phyloP scores from a whole-genome alignment of 306 rosid species.

The Glycyrrhiza uralensis region DNA sequence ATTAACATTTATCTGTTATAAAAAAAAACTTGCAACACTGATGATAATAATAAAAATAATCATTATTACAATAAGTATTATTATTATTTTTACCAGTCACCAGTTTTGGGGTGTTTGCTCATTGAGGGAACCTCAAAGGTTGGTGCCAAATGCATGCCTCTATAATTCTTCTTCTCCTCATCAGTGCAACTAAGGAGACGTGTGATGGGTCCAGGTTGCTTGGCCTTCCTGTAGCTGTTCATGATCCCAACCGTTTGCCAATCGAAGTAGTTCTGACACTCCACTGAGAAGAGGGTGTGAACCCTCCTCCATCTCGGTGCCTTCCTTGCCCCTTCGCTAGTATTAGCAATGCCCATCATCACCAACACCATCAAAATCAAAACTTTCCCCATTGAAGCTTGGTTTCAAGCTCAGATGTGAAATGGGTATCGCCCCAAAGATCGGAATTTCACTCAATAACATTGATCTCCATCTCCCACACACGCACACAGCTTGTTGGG shows the following conservation, averaged over 20 bases:
- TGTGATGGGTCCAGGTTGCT: slow-evolving; percentile 92
- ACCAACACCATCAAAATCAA: slow-evolving; percentile 35
- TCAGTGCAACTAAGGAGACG: slow-evolving; percentile 93
- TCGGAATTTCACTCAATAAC: slow-evolving; percentile 40
- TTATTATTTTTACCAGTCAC: slow-evolving; percentile 60
- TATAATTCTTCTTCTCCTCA: slow-evolving; percentile 82
- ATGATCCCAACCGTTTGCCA: slow-evolving; percentile 98
- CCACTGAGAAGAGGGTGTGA: slow-evolving; percentile 95
- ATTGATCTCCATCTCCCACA: neutral
- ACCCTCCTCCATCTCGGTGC: slow-evolving; percentile 69
- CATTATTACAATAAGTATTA: neutral
- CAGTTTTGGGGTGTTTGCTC: slow-evolving; percentile 97
- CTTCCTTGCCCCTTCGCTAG: slow-evolving; percentile 44
- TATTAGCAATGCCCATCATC: slow-evolving; percentile 22
- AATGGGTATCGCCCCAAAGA: slow-evolving; percentile 46
- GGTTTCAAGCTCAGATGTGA: slow-evolving; percentile 39
- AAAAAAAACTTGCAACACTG: neutral
- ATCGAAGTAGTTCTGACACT: slow-evolving; percentile 96
- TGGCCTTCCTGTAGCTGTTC: slow-evolving; percentile 74
- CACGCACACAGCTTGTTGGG: neutral
- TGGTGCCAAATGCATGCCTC: slow-evolving; percentile 94
- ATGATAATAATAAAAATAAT: neutral
- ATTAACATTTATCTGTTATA: no score
- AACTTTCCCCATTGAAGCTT: slow-evolving; percentile 49
- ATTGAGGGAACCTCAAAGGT: slow-evolving; percentile 93